Conservation (phyloP, 345 rosid genomes). For the Sisymbrium irio region DNA sequence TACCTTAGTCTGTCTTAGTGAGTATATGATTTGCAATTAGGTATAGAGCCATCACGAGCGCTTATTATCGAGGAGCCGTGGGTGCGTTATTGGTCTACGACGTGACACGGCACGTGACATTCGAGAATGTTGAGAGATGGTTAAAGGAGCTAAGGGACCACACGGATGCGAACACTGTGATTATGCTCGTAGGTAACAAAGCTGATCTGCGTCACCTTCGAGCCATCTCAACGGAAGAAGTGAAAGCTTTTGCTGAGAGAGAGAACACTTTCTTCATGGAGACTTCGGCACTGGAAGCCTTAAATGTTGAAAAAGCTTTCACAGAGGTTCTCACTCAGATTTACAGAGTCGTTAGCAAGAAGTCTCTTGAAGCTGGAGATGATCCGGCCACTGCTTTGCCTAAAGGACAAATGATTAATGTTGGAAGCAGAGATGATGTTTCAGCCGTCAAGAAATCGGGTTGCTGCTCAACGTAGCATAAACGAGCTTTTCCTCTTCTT, state of each 20-base stretch:
- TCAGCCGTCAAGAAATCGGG: slow-evolving; percentile 71
- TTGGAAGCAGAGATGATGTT: slow-evolving; percentile 66
- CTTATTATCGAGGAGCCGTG: slow-evolving; percentile 81
- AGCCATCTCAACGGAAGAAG: slow-evolving; percentile 64
- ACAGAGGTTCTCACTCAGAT: slow-evolving; percentile 73
- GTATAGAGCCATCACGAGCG: slow-evolving; percentile 85
- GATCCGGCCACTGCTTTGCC: slow-evolving; percentile 71
- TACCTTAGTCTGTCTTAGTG: not conserved
- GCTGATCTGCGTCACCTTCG: slow-evolving; percentile 70
- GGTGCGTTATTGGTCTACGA: slow-evolving; percentile 83
- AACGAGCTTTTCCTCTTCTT: not conserved
- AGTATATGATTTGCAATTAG: slow-evolving; percentile 8
- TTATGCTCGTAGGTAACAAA: slow-evolving; percentile 90
- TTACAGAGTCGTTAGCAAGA: slow-evolving; percentile 65
- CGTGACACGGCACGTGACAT: slow-evolving; percentile 74
- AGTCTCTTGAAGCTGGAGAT: slow-evolving; percentile 69
- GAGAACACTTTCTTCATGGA: slow-evolving; percentile 76
- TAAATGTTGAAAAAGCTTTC: slow-evolving; percentile 76
- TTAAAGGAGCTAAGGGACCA: slow-evolving; percentile 79
- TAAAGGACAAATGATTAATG: slow-evolving; percentile 64
- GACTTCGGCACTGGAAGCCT: slow-evolving; percentile 76
- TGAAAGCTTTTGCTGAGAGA: slow-evolving; percentile 58
- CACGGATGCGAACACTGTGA: slow-evolving; percentile 74
- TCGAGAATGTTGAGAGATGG: slow-evolving; percentile 84
- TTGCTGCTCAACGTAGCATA: slow-evolving; percentile 54